Evolutionary conservation across 139 green algal species (phyloP), one percentile per base, ranked within the genome.

Genomic region (Penium margaritaceum): DNA sequence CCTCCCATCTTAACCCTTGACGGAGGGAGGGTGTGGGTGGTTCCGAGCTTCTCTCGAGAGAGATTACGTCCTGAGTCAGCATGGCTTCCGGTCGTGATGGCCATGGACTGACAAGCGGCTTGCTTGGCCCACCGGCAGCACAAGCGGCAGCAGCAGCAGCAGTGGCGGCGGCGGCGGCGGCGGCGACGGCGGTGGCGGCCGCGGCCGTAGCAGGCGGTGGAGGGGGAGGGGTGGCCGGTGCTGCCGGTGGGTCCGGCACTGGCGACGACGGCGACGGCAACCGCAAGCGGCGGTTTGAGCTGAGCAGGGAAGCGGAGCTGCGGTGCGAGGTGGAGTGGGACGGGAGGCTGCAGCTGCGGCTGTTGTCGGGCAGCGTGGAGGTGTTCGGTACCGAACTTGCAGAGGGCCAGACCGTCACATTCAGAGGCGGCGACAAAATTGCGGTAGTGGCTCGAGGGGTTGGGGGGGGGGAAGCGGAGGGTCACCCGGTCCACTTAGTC

Each of bases 371-470:
- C 27, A 51, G 21, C 24, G 72, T 65, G 19, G 72, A 97, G 79
- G 73, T 96, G 0, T 97, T 97, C 84, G 91, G 91, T 24, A 84
- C 87, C 6, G 86, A 92, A 67, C 72, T 97, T 34, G 58, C 84
- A 0, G 65, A 86, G 1, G 88, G 87, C 1, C 62, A 88, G 44
- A 53, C 44, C 4, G 51, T 91, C 2, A 47, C 39, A 1, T 54
- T 95, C 7, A 70, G 34, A 0, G 88, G 89, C 0, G 83, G 91
- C 35, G 43, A 75, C 19, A 95, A 95, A 65, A 60, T 95, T 14
- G 90, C 91, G 39, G 87, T 91, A 63, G 83, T 55, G 51, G 21
- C 24, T 33, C 9, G 41, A 12, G 9, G 41, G 41, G 41, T 12
- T 7, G 12, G 41, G 41, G 12, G 41, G 9, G 46, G 21, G 46